Evolutionary conservation across 2,329 filamentous ascomycete species (phyloP).

Genomic region (Xylariaceae sp.): DNA sequence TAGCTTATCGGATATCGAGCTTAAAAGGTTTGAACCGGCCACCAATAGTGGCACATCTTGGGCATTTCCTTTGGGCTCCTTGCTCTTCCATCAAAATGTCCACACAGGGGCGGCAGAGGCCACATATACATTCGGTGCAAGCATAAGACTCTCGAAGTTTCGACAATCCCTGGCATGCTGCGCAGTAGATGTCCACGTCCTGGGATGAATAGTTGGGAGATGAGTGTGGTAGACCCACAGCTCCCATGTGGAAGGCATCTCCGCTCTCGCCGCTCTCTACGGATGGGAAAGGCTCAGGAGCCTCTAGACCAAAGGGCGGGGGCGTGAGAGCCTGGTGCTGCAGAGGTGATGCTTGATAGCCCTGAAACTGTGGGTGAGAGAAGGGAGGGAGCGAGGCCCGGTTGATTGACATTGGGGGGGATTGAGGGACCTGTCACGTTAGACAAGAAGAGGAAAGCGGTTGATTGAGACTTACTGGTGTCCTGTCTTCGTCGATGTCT

Average conservation of each 20-base stretch:
- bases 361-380: slow-evolving; percentile 56
- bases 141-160: slow-evolving; percentile 80
- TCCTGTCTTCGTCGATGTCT: slow-evolving; percentile 84
- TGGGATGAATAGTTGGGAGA: slow-evolving; percentile 70
- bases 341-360: slow-evolving; percentile 83
- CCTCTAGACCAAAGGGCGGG: slow-evolving; percentile 62
- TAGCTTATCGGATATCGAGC: slow-evolving; percentile 65
- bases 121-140: slow-evolving; percentile 94
- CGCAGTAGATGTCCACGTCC: slow-evolving; percentile 84
- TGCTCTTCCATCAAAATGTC: slow-evolving; percentile 73
- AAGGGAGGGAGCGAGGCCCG: slow-evolving; percentile 58
- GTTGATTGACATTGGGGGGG: slow-evolving; percentile 59
- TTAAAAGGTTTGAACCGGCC: slow-evolving; percentile 81
- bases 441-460: slow-evolving; percentile 40
- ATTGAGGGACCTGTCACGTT: slow-evolving; percentile 54
- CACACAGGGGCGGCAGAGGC: slow-evolving; percentile 83
- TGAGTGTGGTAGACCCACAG: slow-evolving; percentile 60
- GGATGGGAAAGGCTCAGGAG: slow-evolving; percentile 77
- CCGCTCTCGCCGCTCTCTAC: slow-evolving; percentile 74
- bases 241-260: slow-evolving; percentile 66
- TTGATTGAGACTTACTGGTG: slow-evolving; percentile 60
- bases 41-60: slow-evolving; percentile 71
- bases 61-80: slow-evolving; percentile 70
- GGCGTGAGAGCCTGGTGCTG: slow-evolving; percentile 89
- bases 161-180: slow-evolving; percentile 74